Evolutionary conservation across 2,329 filamentous ascomycete species (phyloP).

Genomic region (Ophiosphaerella korrae): DNA sequence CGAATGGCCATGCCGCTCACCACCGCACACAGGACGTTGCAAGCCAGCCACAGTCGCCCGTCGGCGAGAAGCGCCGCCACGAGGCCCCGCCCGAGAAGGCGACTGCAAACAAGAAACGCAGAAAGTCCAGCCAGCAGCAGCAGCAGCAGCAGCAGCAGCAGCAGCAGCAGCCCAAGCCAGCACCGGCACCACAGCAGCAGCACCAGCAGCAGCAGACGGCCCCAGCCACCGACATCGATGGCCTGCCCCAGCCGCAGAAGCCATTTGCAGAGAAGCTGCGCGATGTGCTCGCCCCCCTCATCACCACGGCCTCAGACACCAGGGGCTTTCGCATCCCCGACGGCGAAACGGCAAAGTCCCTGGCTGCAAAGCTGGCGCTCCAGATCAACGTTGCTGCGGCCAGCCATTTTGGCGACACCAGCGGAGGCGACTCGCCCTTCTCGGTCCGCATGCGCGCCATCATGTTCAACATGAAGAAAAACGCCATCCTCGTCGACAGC

Average conservation of each 20-base stretch:
- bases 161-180: conserved; percentile 20
- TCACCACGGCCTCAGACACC: conserved; percentile 70
- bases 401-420: conserved; percentile 59
- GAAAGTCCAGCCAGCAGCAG: conserved; percentile 43
- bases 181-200: conserved; percentile 24
- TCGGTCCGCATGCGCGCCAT: conserved; percentile 73
- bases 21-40: conserved; percentile 30
- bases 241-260: conserved; percentile 68
- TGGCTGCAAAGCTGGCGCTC: conserved; percentile 73
- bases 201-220: conserved; percentile 1
- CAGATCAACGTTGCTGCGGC: conserved; percentile 76
- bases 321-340: conserved; percentile 67
- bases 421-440: conserved; percentile 54
- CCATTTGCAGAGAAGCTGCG: conserved; percentile 72
- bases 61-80: conserved; percentile 45
- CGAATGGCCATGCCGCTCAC: conserved; percentile 29
- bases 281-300: conserved; percentile 69
- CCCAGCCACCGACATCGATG: conserved; percentile 24
- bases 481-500: conserved; percentile 75
- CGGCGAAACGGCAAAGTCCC: conserved; percentile 65
- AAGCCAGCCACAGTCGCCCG: conserved; percentile 42
- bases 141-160: conserved; percentile 16
- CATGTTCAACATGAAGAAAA: conserved; percentile 86
- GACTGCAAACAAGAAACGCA: conserved; percentile 40
- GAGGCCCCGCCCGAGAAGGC: conserved; percentile 41